phyloP scores from a whole-genome alignment of 371 early-diverging fungal genomes.

The Mortierella sp. region DNA sequence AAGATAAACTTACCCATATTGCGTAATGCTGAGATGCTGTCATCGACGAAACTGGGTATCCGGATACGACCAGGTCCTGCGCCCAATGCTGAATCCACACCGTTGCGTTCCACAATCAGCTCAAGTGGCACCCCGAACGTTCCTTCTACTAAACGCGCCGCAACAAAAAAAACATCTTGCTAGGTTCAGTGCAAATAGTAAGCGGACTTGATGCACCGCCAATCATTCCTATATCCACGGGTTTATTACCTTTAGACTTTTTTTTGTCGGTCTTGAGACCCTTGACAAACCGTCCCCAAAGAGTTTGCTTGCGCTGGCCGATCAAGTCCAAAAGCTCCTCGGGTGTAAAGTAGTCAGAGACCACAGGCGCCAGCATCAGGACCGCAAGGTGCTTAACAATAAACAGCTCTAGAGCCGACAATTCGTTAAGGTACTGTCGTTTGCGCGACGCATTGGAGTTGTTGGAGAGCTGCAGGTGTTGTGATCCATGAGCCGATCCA shows the following conservation, averaged over 20 bases:
- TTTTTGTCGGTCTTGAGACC: conserved; percentile 73
- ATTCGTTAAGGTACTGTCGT: conserved; percentile 80
- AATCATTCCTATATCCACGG: background rate
- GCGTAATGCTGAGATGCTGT: conserved; percentile 81
- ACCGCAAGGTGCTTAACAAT: conserved; percentile 91
- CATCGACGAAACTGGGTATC: conserved; percentile 90
- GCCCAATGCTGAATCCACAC: conserved; percentile 87
- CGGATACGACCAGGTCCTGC: conserved; percentile 81
- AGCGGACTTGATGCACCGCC: background rate
- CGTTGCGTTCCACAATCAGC: conserved; percentile 84
- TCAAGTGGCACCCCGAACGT: conserved; percentile 96
- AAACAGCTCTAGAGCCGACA: conserved; percentile 86
- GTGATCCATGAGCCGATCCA: conserved; percentile 28
- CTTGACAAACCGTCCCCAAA: conserved; percentile 83
- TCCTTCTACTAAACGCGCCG: conserved; percentile 63
- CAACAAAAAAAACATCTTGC: background rate
- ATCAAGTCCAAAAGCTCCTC: conserved; percentile 82
- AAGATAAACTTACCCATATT: conserved; percentile 76
- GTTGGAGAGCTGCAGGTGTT: conserved; percentile 10
- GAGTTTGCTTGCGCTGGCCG: conserved; percentile 77
- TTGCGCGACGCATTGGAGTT: conserved; percentile 37
- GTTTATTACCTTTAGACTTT: conserved; percentile 73
- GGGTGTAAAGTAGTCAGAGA: conserved; percentile 73
- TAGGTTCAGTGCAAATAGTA: background rate
- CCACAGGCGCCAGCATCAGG: conserved; percentile 76